Evolutionary conservation across 1,139 yeast genomes (phyloP), one percentile per base, ranked within the genome.

Genomic region (Zhuliangozyma blackwelliae): DNA sequence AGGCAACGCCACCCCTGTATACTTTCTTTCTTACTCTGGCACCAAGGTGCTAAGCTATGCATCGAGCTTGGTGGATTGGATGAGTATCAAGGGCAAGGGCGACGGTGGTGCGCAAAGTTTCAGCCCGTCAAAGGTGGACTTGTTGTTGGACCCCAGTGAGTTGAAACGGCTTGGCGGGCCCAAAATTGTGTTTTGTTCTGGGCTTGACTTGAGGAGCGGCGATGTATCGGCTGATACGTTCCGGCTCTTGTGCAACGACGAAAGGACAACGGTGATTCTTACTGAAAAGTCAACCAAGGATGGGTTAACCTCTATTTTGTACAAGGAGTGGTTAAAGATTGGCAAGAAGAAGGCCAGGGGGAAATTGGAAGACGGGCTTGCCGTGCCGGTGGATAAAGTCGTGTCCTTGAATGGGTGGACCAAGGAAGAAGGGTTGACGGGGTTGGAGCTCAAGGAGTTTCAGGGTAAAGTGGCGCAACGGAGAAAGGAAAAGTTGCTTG

Each of bases 61-160:
- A 0, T 79, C 89, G 13, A 83, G 88, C 40, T 84, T 92, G 80
- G 63, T 90, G 21, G 98, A 94, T 62, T 94, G 97, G 97, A 85
- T 92, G 92, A 80, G 95, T 0, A 75, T 87, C 26, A 82, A 84
- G 48, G 84, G 82, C 37, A 88, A 96, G 92, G 96, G 87, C 48
- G 65, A 55, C 37, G 48, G 55, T 10, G 43, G 54, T 9, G 54
- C 55, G 16, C 51, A 49, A 12, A 43, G 50, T 25, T 83, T 85
- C 47, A 86, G 82, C 49, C 81, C 85, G 41, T 64, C 82, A 25
- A 66, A 78, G 52, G 77, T 77, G 43, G 79, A 78, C 57, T 66
- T 82, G 11, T 67, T 80, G 21, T 55, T 59, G 48, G 75, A 76
- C 31, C 73, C 84, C 2, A 68, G 66, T 28, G 94, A 85, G 37